phyloP scores from a whole-genome alignment of 2,329 filamentous ascomycete species.

The Pseudopyricularia javanii region DNA sequence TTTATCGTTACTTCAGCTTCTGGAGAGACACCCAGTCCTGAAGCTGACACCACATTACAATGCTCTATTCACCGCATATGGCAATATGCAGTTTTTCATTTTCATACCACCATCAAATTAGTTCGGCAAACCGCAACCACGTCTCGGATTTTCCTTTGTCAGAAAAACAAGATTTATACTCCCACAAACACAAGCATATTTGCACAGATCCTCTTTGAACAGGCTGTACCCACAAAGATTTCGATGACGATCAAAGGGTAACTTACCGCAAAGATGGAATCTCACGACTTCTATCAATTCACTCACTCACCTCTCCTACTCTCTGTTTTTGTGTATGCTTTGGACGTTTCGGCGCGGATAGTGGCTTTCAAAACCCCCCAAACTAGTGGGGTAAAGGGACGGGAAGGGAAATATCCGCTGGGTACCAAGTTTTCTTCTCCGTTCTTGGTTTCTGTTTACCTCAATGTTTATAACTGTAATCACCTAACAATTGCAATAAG shows the following conservation, averaged over 20 bases:
- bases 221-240: not conserved
- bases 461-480: not conserved
- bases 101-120: not conserved
- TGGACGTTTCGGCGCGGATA: not conserved
- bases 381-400: not conserved
- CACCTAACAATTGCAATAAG: not conserved
- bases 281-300: not conserved
- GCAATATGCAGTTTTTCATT: not conserved
- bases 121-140: not conserved
- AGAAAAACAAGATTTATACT: not conserved
- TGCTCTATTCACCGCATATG: not conserved
- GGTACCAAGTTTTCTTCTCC: not conserved
- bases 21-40: not conserved
- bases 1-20: no score
- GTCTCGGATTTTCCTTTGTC: not conserved
- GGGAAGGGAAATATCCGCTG: not conserved
- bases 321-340: not conserved
- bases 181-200: not conserved
- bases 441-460: constrained; percentile 2
- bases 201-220: not conserved
- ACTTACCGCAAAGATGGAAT: not conserved
- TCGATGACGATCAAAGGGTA: not conserved
- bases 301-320: not conserved
- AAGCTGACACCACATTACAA: not conserved
- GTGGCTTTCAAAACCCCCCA: not conserved